Conservation (phyloP, 352 stramenopile genomes). For the Phytophthora pinifolia region DNA sequence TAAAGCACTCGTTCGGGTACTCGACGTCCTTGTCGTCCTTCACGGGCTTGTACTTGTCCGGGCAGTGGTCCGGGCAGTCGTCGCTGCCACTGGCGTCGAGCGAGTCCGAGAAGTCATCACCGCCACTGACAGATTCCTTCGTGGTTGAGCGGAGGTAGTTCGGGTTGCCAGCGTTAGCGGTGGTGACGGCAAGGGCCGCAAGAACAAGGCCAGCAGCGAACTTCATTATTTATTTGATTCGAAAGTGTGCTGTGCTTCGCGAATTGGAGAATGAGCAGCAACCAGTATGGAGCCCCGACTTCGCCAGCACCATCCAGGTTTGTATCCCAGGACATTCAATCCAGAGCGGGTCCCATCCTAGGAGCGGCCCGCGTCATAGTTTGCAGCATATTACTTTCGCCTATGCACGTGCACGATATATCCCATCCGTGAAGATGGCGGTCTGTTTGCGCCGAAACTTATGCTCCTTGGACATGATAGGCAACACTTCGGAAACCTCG, state of each 20-base stretch:
- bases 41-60: conserved; percentile 32
- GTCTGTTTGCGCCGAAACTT: conserved; percentile 30
- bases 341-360: conserved; percentile 29
- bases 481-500: conserved; percentile 5
- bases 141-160: conserved; percentile 12
- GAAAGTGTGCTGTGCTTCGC: conserved; percentile 15
- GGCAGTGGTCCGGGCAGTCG: conserved; percentile 25
- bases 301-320: conserved; percentile 19
- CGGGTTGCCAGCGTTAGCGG: conserved; percentile 18
- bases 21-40: conserved; percentile 23
- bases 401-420: conserved; percentile 18
- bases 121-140: conserved; percentile 1
- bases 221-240: conserved; percentile 31
- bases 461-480: conserved; percentile 17
- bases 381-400: conserved; percentile 21
- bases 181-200: conserved; percentile 23
- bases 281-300: background rate
- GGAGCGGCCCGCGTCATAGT: conserved; percentile 15
- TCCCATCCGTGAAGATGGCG: conserved; percentile 26
- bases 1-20: conserved; percentile 34
- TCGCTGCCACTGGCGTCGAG: conserved; percentile 11
- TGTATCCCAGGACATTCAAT: conserved; percentile 22
- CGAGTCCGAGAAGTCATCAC: conserved; percentile 15
- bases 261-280: conserved; percentile 31
- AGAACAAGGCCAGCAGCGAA: conserved; percentile 22